Conservation (phyloP, 176 grass and related monocot genomes). For the Puya raimondii region DNA sequence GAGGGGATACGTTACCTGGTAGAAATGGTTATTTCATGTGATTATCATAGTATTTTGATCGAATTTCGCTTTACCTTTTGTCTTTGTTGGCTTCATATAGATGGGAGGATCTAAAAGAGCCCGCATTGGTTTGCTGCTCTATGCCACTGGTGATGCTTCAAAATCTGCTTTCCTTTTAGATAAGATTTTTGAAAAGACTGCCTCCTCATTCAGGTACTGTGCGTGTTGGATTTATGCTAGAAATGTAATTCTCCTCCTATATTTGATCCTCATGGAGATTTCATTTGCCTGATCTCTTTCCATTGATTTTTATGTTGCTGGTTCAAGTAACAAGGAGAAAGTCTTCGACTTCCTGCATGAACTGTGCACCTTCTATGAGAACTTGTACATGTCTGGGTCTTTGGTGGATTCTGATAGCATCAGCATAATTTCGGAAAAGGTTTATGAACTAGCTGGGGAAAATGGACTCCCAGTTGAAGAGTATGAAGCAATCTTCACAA, state of each 20-base stretch:
- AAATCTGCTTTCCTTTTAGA: slow-evolving; percentile 52
- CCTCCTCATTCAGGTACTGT: slow-evolving; percentile 62
- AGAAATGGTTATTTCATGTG: slow-evolving; percentile 19
- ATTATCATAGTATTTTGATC: slow-evolving; percentile 8
- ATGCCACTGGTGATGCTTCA: slow-evolving; percentile 27
- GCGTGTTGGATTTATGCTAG: slow-evolving; percentile 15
- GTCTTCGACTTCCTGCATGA: slow-evolving; percentile 65
- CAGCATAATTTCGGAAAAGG: slow-evolving; percentile 48
- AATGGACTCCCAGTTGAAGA: slow-evolving; percentile 55
- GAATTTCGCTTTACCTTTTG: slow-evolving; percentile 3
- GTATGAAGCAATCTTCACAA: slow-evolving; percentile 55
- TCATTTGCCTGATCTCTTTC: background rate
- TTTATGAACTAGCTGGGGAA: slow-evolving; percentile 61
- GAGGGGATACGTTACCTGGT: slow-evolving; percentile 81
- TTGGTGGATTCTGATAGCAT: slow-evolving; percentile 34
- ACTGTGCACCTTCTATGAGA: slow-evolving; percentile 70
- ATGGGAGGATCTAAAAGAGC: slow-evolving; percentile 54
- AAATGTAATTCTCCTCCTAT: background rate
- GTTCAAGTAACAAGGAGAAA: slow-evolving; percentile 70
- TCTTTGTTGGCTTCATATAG: slow-evolving; percentile 37
- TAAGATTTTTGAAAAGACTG: slow-evolving; percentile 68
- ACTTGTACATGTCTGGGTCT: slow-evolving; percentile 35
- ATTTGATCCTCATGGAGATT: no score
- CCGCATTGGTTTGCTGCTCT: slow-evolving; percentile 79
- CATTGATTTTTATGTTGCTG: background rate